Evolutionary conservation across 2,329 filamentous ascomycete genomes (phyloP).

Genomic region (Penicillium palitans): DNA sequence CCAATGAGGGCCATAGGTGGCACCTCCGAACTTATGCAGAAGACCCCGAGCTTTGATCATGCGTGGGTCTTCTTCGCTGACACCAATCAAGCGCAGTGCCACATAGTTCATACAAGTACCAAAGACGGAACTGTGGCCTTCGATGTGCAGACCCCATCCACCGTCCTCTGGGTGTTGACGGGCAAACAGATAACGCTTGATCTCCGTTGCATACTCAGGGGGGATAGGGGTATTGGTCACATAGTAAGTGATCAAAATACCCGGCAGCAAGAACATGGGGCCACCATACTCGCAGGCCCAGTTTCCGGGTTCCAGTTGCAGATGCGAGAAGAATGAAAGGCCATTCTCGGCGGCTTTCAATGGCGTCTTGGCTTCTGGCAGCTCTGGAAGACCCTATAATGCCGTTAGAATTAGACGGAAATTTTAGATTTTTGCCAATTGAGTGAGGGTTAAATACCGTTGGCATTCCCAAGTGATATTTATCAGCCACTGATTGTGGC

Average conservation of each 20-base stretch:
- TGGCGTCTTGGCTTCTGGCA: slow-evolving; percentile 69
- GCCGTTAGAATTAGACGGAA: slow-evolving; percentile 2
- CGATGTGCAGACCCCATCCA: slow-evolving; percentile 96
- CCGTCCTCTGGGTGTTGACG: slow-evolving; percentile 83
- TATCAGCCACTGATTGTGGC: slow-evolving; percentile 88
- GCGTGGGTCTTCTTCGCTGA: slow-evolving; percentile 75
- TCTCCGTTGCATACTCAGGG: slow-evolving; percentile 76
- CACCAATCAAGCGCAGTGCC: slow-evolving; percentile 75
- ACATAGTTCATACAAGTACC: slow-evolving; percentile 89
- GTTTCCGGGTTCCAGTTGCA: slow-evolving; percentile 85
- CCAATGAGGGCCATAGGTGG: slow-evolving; percentile 85
- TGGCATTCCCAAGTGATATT: slow-evolving; percentile 78
- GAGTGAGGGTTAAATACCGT: slow-evolving; percentile 57
- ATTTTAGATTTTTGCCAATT: not conserved
- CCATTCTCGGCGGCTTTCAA: slow-evolving; percentile 79
- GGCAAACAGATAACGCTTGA: slow-evolving; percentile 87
- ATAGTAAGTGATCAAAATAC: slow-evolving; percentile 82
- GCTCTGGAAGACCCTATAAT: slow-evolving; percentile 67
- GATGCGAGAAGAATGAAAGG: slow-evolving; percentile 80
- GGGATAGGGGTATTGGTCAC: slow-evolving; percentile 85
- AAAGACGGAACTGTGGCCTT: slow-evolving; percentile 88
- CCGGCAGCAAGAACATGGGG: slow-evolving; percentile 91
- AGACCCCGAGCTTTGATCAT: slow-evolving; percentile 82
- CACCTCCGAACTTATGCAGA: slow-evolving; percentile 82
- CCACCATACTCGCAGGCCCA: slow-evolving; percentile 98